Evolutionary conservation across 2,329 filamentous ascomycete species (phyloP), one percentile per base, ranked within the genome.

Genomic region (Emergomyces orientalis): DNA sequence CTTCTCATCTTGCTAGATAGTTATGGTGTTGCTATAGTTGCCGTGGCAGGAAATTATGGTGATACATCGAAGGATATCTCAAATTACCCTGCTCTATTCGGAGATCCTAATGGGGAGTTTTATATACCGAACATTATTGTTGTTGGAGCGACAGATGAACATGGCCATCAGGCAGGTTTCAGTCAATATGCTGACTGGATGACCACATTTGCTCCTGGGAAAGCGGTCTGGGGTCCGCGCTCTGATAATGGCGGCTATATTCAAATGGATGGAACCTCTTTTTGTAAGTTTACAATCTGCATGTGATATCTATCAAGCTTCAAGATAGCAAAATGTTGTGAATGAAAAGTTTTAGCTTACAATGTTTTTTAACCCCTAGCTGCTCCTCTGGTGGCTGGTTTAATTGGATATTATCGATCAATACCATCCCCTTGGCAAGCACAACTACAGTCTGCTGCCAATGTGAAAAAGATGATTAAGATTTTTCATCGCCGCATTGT

Each of bases 161-260:
- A 39, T 14, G 39, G 34, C 55, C 7, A 43, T 6, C 30, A 22
- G 17, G 17, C 32, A 5, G 1, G 1, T 8, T 57, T 41, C 32
- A 41, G 55, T 19, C 32, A 41, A 19, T 57, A 57, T 8, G 32
- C 17, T 7, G 2, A 39, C 17, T 57, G 55, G 55, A 57, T 57
- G 32, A 57, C 55, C 4, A 57, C 55, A 41, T 57, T 57, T 39
- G 55, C 55, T 14, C 55, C 55, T 39, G 55, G 55, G 17, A 17
- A 41, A 9, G 7, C 1, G 3, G 14, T 39, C 3, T 57, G 55
- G 55, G 3, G 39, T 39, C 55, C 55, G 7, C 2, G 6, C 9
- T 14, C 7, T 19, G 25, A 3, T n/a, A 32, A 11, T 22, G 1
- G 27, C 11, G 52, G 8, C 52, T 56, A 34, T 19, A 13, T 1